A percentile compares a stretch with the other conserved stretches of the same genome.
These are phyloP conservation scores for Scleromitrula shiraiana DNA, from an alignment of 2,329 filamentous ascomycete genomes.

Conservation along the genomic window DNA sequence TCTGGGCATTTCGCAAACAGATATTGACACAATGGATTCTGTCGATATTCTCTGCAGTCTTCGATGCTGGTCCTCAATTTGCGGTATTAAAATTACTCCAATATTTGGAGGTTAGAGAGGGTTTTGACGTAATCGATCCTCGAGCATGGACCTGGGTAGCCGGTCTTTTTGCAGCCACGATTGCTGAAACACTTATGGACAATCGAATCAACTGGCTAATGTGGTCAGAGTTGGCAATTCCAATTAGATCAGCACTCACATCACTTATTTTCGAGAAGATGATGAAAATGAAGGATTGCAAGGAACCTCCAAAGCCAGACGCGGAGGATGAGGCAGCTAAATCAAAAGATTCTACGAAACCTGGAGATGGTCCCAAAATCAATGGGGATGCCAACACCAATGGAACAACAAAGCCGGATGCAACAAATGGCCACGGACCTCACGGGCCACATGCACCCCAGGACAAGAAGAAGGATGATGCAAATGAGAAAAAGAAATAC, in stretches of 20 bases:
- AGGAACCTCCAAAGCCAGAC: constrained; percentile 33
- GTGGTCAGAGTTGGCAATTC: constrained; percentile 27
- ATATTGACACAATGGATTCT: constrained; percentile 37
- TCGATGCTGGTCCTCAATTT: constrained; percentile 20
- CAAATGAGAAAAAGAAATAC: constrained; percentile 6
- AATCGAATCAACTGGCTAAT: constrained; percentile 18
- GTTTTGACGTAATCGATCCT: constrained; percentile 12
- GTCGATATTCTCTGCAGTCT: constrained; percentile 11
- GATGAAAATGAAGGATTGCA: constrained; percentile 62
- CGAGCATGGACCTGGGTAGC: constrained; percentile 18
- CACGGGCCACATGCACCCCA: neutral
- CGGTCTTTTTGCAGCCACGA: constrained; percentile 12
- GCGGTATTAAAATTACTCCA: constrained; percentile 17
- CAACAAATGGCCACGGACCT: neutral
- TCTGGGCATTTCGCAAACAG: constrained; percentile 23
- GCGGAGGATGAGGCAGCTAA: constrained; percentile 6
- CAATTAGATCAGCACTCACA: constrained; percentile 60
- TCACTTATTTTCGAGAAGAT: constrained; percentile 68
- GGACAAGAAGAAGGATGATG: constrained; percentile 3
- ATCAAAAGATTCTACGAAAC: neutral
- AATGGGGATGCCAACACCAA: neutral
- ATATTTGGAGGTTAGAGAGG: constrained; percentile 15
- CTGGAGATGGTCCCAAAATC: neutral
- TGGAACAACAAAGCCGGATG: neutral
- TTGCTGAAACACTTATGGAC: constrained; percentile 14